Evolutionary conservation across 768 basidiomycete species (phyloP).

Genomic region (Chalciporus pseudorubinellus): DNA sequence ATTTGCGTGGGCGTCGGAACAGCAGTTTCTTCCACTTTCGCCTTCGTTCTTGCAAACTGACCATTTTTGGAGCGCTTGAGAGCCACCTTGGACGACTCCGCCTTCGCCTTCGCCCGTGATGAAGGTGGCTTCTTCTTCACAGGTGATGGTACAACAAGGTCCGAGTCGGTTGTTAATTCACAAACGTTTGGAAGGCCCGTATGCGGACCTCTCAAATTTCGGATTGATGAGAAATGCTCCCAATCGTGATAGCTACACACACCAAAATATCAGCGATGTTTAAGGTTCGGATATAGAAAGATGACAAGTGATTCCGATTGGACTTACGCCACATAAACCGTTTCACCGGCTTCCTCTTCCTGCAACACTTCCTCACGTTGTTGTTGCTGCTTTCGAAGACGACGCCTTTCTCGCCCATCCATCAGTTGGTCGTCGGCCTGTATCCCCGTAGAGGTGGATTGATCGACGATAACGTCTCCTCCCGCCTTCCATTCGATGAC

Average conservation of each 20-base stretch:
- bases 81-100: conserved; percentile 13
- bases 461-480: conserved; percentile 38
- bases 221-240: conserved; percentile 95
- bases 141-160: conserved; percentile 30
- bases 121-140: conserved; percentile 36
- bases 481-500: conserved; percentile 81
- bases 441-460: conserved; percentile 25
- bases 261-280: conserved; percentile 10
- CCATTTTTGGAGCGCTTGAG: conserved; percentile 22
- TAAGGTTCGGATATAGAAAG: not conserved
- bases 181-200: conserved; percentile 64
- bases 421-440: conserved; percentile 23
- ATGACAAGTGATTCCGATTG: conserved; percentile 7
- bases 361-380: conserved; percentile 21
- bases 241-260: conserved; percentile 77
- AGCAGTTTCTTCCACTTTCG: conserved; percentile 21
- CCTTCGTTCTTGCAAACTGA: conserved; percentile 19
- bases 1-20: conserved; percentile 31
- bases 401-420: conserved; percentile 45
- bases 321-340: conserved; percentile 85
- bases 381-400: conserved; percentile 40
- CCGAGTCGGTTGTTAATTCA: conserved; percentile 44
- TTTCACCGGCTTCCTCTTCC: conserved; percentile 30
- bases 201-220: conserved; percentile 83
- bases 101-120: conserved; percentile 29